Evolutionary conservation across 495 filamentous ascomycete genomes (phyloP), one percentile per base, ranked within the genome.

Genomic region (Penicillium steckii): DNA sequence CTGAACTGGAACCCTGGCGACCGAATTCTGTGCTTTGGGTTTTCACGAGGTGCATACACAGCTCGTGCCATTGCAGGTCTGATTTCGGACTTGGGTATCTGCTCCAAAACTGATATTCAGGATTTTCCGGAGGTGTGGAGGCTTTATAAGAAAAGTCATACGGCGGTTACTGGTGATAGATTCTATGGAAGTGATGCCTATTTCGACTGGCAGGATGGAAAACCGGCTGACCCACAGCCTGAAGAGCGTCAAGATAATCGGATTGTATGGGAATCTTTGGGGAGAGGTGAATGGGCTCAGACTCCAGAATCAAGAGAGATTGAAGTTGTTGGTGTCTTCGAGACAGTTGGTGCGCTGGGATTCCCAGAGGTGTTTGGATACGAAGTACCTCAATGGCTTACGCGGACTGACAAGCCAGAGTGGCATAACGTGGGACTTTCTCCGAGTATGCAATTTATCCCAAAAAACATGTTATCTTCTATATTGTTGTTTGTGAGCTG

Each of bases 1-100:
- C 13, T 58, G 26, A 81, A 84, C 56, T 82, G 76, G 50, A 56
- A 61, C 12, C 52, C 58, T 2, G 79, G 74, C 32, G 81, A 84
- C 59, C 69, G 82, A 55, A 78, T 84, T n/a, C 78, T 73, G 62
- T 75, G 81, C 46, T 74, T 84, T 46, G 81, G 81, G 1, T 84
- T 84, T 57, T 82, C 79, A 5, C 70, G 81, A 8, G 81, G 81
- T 6, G 79, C 80, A 4, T 84, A 75, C 49, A 82, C 81, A 3
- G 81, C 75, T 3, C 69, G 81, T 17, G 72, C 75, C 5, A 69
- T 82, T 18, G 81, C 78, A 8, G 81, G 79, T 0, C 52, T 84
- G 1, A 73, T 84, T 21, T 72, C 59, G 7, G 62, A 75, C 29
- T 59, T 81, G 43, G 81, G 82, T 2, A 59, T 78, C 2, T 60